Evolutionary conservation across 371 early-diverging fungal species (phyloP).

Genomic region (Saksenaea oblongispora): DNA sequence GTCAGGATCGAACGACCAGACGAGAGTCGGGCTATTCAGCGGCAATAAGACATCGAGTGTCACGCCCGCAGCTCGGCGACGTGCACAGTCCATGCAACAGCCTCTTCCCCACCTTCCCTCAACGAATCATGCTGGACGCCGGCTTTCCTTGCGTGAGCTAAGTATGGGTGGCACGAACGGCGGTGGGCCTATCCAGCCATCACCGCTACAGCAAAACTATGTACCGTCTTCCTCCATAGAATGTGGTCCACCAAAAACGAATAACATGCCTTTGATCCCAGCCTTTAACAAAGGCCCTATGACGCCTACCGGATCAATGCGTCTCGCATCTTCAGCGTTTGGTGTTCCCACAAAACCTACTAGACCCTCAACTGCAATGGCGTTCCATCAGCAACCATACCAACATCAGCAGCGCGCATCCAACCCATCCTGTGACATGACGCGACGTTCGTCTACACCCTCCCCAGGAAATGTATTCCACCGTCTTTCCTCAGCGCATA

Average conservation of each 20-base stretch:
- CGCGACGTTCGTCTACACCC: slow-evolving; percentile 15
- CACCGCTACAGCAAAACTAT: not conserved
- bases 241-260: not conserved
- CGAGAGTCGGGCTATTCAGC: not conserved
- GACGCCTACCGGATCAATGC: not conserved
- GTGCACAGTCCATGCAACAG: slow-evolving; percentile 1
- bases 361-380: not conserved
- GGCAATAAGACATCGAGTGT: not conserved
- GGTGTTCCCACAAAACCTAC: not conserved
- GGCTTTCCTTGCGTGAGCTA: slow-evolving; percentile 23
- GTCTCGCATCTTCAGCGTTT: not conserved
- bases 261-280: not conserved
- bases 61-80: not conserved
- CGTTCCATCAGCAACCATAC: not conserved
- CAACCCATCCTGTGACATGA: slow-evolving; percentile 19
- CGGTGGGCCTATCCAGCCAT: not conserved
- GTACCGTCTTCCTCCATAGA: not conserved
- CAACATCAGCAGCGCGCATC: slow-evolving; percentile 9
- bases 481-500: slow-evolving; percentile 31
- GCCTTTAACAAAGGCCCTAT: not conserved
- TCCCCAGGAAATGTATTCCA: slow-evolving; percentile 30
- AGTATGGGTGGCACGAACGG: slow-evolving; percentile 12
- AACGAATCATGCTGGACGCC: slow-evolving; percentile 8
- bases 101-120: not conserved
- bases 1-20: slow-evolving; percentile 5